Percentiles rank a stretch among this genome's conserved stretches.
Evolutionary conservation across 2,329 filamentous ascomycete genomes (phyloP).

Genomic region (Monosporascus sp.): DNA sequence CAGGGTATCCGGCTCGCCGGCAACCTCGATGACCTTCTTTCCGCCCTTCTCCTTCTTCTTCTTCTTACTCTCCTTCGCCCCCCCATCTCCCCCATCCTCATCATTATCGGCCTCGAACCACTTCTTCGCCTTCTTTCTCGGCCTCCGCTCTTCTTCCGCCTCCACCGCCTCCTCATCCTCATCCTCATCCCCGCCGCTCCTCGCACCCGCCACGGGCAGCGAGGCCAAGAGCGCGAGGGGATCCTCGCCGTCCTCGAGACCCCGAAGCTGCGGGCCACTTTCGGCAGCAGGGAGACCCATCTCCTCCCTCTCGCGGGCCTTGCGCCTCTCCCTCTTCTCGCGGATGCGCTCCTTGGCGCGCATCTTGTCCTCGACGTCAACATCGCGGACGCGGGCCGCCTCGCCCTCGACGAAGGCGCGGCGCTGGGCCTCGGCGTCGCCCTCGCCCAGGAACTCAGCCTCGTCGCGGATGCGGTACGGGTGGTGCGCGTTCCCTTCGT

Average conservation of each 20-base stretch:
- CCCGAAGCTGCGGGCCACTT: slow-evolving; percentile 40
- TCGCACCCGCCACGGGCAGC: slow-evolving; percentile 44
- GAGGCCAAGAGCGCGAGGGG: slow-evolving; percentile 55
- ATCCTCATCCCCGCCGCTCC: slow-evolving; percentile 12
- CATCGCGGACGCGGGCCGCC: slow-evolving; percentile 62
- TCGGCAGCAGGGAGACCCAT: no score
- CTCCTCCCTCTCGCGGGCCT: slow-evolving; percentile 69
- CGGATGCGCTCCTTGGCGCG: slow-evolving; percentile 71
- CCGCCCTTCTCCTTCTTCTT: slow-evolving; percentile 42
- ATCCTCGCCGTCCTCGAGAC: slow-evolving; percentile 43
- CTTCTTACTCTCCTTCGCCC: slow-evolving; percentile 31
- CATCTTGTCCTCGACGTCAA: slow-evolving; percentile 79
- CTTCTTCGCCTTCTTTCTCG: slow-evolving; percentile 66
- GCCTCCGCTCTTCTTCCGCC: slow-evolving; percentile 38
- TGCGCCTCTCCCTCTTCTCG: slow-evolving; percentile 65
- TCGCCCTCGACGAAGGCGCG: slow-evolving; percentile 75
- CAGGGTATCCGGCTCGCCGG: slow-evolving; percentile 69
- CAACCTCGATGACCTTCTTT: slow-evolving; percentile 54
- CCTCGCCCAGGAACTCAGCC: slow-evolving; percentile 69
- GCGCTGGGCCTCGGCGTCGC: slow-evolving; percentile 71
- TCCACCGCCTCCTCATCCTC: slow-evolving; percentile 19
- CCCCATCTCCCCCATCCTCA: slow-evolving; percentile 39
- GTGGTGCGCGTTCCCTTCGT: slow-evolving; percentile 79
- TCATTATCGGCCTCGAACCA: slow-evolving; percentile 70
- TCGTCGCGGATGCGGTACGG: slow-evolving; percentile 87